Percentiles rank a stretch among this genome's conserved stretches.
Conservation (phyloP, 306 rosid species). For the Cucurbita pepo region DNA sequence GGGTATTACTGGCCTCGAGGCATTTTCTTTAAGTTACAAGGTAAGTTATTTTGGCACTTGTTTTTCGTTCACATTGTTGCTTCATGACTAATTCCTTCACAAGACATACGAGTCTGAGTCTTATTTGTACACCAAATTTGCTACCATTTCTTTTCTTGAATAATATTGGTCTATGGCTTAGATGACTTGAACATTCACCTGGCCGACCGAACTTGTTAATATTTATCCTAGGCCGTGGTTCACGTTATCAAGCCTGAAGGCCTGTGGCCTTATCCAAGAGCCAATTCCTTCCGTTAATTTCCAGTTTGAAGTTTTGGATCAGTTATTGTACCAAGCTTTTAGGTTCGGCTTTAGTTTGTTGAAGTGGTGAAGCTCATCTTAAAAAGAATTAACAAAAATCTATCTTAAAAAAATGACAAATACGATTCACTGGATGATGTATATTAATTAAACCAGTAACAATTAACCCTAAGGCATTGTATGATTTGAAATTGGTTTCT, state of each 20-base stretch:
- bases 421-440: background rate
- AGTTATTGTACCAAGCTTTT: background rate
- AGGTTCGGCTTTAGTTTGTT: background rate
- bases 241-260: background rate
- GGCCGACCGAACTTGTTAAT: background rate
- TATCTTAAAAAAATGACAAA: background rate
- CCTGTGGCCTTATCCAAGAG: background rate
- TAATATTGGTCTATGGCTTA: background rate
- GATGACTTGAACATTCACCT: background rate
- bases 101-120: background rate
- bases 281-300: background rate
- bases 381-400: background rate
- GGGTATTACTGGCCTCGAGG: slow-evolving; percentile 70
- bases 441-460: background rate
- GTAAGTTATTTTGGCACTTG: slow-evolving; percentile 17
- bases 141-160: background rate
- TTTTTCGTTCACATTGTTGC: background rate
- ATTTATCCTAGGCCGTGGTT: background rate
- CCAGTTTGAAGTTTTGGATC: background rate
- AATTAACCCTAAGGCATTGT: background rate
- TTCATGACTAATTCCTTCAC: background rate
- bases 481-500: background rate
- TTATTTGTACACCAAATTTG: background rate
- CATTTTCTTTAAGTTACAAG: slow-evolving; percentile 87
- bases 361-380: background rate